phyloP scores from a whole-genome alignment of 371 early-diverging fungal species.

The Mortierella sp. region DNA sequence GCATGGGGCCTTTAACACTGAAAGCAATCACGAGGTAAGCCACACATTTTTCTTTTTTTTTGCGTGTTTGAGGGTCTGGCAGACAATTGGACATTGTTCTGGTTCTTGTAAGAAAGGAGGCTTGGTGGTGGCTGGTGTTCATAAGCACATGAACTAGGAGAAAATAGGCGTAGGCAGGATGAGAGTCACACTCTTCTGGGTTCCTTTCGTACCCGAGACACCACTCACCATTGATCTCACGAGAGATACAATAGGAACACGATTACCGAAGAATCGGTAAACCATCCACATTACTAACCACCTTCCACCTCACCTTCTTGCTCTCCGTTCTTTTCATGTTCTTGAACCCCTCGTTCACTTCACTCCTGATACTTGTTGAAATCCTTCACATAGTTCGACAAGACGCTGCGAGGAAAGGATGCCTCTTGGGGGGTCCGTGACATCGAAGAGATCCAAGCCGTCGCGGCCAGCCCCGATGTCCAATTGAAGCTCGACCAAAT shows the following conservation, averaged over 20 bases:
- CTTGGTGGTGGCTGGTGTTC: not conserved
- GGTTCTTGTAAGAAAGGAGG: not conserved
- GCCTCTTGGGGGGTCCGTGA: conserved; percentile 55
- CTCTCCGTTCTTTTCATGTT: not conserved
- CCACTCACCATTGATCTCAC: not conserved
- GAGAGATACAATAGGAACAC: too few species aligned
- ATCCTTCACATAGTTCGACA: conserved; percentile 29
- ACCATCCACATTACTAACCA: not conserved
- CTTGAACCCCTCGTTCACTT: too few species aligned
- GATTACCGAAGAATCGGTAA: too few species aligned
- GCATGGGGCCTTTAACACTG: conserved; percentile 36
- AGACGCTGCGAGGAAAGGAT: conserved; percentile 41
- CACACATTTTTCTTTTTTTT: not conserved
- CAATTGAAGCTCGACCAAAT: conserved; percentile 28
- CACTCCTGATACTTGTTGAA: not conserved
- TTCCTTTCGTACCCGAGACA: not conserved
- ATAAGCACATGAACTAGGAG: too few species aligned
- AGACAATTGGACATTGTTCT: not conserved
- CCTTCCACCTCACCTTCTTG: not conserved
- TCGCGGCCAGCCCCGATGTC: conserved; percentile 29
- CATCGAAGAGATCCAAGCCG: conserved; percentile 36
- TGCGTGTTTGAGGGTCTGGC: not conserved
- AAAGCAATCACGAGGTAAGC: conserved; percentile 50
- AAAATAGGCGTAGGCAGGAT: not conserved
- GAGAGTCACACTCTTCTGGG: not conserved